Evolutionary conservation across 2,329 filamentous ascomycete species (phyloP), one percentile per base, ranked within the genome.

Genomic region (Endoconidiophora laricicola): DNA sequence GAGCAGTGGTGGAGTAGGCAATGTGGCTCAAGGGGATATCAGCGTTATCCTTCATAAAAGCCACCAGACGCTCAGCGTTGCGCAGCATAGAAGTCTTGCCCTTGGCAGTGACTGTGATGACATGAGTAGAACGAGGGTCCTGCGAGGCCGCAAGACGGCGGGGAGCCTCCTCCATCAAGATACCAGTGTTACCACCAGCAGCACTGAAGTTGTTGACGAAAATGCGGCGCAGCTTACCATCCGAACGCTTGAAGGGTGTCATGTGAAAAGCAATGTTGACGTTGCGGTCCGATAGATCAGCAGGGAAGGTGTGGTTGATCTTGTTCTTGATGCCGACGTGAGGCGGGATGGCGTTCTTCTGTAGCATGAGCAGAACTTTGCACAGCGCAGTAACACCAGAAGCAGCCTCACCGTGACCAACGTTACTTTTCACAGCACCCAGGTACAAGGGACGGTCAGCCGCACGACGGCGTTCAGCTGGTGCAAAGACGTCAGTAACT

Each of bases 131-230:
- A 18, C 80, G 71, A 6, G 73, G 65, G 55, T 83, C 78, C 2
- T 56, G 52, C 9, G 55, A 57, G 9, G 78, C 75, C 23, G 71
- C 63, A 6, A 59, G 57, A 2, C 69, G 64, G 4, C 68, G 59
- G 47, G 76, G 76, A 0, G 67, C 74, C 54, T 83, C 79, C 58
- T 83, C 76, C 2, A 85, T 58, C 5, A 85, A 61, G 22, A 84
- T 60, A 14, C 78, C 75, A 1, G 80, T 83, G 62, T 86, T 86
- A 33, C 81, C 81, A 55, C 81, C 81, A 48, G 81, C 78, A 5
- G 81, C 81, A 55, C 74, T 76, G 59, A 83, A 84, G 64, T 82
- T 83, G 65, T 85, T 85, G 54, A 82, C 61, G 52, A 75, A 74
- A 6, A 73, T 64, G 4, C 66, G 62, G 24, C 70, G 65, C 2